Conservation (phyloP, 208 protist species). For the Acanthamoeba sp. region DNA sequence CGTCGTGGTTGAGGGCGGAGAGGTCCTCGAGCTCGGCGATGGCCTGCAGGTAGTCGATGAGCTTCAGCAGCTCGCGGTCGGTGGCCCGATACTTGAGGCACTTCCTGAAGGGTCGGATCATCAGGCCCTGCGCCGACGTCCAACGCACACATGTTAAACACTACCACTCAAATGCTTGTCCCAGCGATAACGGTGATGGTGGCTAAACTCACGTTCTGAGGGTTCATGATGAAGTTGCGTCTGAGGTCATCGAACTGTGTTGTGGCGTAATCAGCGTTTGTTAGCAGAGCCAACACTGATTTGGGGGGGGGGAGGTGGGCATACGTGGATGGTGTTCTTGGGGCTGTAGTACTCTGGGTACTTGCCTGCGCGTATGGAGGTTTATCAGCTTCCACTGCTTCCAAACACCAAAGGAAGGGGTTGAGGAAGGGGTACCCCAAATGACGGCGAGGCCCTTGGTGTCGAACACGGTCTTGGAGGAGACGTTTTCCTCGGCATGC, state of each 20-base stretch:
- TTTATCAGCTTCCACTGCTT: too few relatives aligned
- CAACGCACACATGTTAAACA: too few relatives aligned
- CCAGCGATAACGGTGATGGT: too few relatives aligned
- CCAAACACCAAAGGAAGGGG: too few relatives aligned
- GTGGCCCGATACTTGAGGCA: background rate
- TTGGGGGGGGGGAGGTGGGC: background rate
- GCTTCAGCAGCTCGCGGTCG: constrained; percentile 7
- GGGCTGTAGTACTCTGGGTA: constrained; percentile 37
- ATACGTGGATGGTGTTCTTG: constrained; percentile 58
- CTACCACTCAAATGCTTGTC: too few relatives aligned
- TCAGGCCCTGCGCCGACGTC: background rate
- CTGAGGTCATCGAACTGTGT: constrained; percentile 49
- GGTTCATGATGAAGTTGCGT: constrained; percentile 62
- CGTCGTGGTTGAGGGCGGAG: constrained; percentile 18
- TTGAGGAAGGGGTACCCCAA: background rate
- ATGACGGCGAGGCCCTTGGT: constrained; percentile 55
- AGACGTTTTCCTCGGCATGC: constrained; percentile 11
- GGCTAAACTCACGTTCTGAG: constrained; percentile 24
- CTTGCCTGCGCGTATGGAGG: background rate
- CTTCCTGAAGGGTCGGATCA: constrained; percentile 47
- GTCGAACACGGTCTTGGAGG: constrained; percentile 60
- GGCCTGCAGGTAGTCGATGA: constrained; percentile 10
- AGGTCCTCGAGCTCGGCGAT: constrained; percentile 43
- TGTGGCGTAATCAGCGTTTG: too few relatives aligned
- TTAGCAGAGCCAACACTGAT: background rate